A percentile compares a stretch with the other conserved stretches of the same genome.
These are phyloP conservation scores for Hyphopichia buzzinii DNA, from an alignment of 1,139 yeast genomes.

Conservation along the genomic window DNA sequence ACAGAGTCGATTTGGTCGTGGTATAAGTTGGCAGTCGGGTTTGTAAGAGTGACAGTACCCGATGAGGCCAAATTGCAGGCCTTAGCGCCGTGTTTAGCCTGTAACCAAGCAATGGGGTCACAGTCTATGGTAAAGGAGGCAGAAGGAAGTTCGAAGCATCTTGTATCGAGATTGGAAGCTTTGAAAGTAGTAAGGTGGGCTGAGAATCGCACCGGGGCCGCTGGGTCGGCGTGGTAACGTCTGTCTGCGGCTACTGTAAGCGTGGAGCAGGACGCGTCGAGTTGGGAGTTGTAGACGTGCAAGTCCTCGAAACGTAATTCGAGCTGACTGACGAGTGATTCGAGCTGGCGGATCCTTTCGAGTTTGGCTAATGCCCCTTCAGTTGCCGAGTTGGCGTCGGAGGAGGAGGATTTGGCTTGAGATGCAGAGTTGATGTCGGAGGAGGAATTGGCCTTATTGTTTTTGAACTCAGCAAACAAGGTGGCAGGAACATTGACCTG, in stretches of 20 bases:
- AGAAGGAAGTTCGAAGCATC: constrained; percentile 38
- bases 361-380: no score
- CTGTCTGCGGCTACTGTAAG: constrained; percentile 15
- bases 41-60: constrained; percentile 17
- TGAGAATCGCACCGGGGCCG: constrained; percentile 7
- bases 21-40: constrained; percentile 37
- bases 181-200: constrained; percentile 26
- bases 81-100: background rate
- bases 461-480: background rate
- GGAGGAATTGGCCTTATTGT: background rate
- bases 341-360: constrained; percentile 12
- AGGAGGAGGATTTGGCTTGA: background rate
- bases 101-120: constrained; percentile 16
- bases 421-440: background rate
- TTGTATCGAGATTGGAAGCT: constrained; percentile 27
- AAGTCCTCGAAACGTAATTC: constrained; percentile 34
- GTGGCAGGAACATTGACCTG: background rate
- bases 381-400: no score
- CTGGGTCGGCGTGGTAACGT: background rate
- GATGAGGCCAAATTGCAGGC: background rate
- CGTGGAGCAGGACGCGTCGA: constrained; percentile 19
- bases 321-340: constrained; percentile 14
- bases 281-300: constrained; percentile 18
- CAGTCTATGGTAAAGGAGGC: constrained; percentile 24
- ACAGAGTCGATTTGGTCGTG: constrained; percentile 33